Evolutionary conservation across 2,329 filamentous ascomycete species (phyloP), one percentile per base, ranked within the genome.

Genomic region (Pseudocercospora cruenta): DNA sequence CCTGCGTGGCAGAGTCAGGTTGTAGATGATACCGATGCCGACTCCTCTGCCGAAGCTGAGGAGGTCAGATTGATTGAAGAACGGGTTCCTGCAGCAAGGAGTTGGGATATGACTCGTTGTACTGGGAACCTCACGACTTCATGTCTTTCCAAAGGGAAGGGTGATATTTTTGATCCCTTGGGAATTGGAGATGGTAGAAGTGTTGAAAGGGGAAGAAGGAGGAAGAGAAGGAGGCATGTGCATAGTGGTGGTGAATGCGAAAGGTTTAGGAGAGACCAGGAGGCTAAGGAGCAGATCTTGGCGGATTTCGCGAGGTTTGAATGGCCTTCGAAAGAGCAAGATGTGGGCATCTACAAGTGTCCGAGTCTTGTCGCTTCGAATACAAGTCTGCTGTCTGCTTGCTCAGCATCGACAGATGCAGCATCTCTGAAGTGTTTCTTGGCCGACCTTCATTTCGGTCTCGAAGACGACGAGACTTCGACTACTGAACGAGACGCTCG

Each of bases 231-330:
- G 21, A 24, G 47, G 47, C 3, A 12, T 19, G 19, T 4, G 19
- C 2, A 19, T 22, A 19, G 47, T 12, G 8, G 21, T 51, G 47
- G 24, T 51, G 47, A 19, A 49, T 10, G 45, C 8, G 45, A 19
- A 19, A 49, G 21, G 3, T n/a, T 43, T 43, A 16, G 47, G 10
- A 51, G 21, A 22, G 47, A 51, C 9, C 2, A 19, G 12, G 12
- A n/a, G 39, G 47, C 14, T 24, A 21, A 21, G 19, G 19, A 65
- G 31, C 33, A 36, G 16, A 65, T 65, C 24, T 43, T 51, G 19
- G 33, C 24, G 21, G 58, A 62, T 8, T 61, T 65, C 47, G 58
- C 63, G 43, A 58, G 21, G 36, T 65, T 65, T 36, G 58, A 51
- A 53, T 61, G 58, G 63, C 58, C 63, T 4, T 28, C 47, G 21